Conservation (phyloP, 2,329 filamentous ascomycete species). For the Fusarium protoensiforme region DNA sequence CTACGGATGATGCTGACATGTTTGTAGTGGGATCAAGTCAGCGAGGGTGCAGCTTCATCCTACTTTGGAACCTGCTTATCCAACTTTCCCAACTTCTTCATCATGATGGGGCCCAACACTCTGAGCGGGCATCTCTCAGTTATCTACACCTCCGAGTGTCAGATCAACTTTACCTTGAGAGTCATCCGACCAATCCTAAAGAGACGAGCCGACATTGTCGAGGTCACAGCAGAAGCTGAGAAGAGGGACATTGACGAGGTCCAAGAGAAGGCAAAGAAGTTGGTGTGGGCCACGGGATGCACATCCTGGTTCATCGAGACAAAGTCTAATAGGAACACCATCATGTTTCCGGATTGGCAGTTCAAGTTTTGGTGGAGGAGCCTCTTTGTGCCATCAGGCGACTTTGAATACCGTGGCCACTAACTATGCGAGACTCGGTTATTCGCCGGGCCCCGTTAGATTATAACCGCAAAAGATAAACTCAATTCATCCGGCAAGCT, state of each 20-base stretch:
- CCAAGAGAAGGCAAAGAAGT: constrained; percentile 52
- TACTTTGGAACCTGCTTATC: constrained; percentile 62
- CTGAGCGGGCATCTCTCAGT: constrained; percentile 61
- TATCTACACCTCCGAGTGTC: constrained; percentile 62
- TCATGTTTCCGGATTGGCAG: constrained; percentile 65
- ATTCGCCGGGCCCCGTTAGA: no score
- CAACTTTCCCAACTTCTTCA: constrained; percentile 57
- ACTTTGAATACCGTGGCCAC: constrained; percentile 49
- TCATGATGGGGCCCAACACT: constrained; percentile 47
- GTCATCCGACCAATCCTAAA: constrained; percentile 51
- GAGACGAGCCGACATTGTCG: constrained; percentile 41
- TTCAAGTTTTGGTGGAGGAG: constrained; percentile 60
- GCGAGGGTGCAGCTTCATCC: constrained; percentile 45
- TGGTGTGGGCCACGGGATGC: constrained; percentile 63
- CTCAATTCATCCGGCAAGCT: not conserved
- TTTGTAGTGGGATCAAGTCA: constrained; percentile 40
- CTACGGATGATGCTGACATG: constrained; percentile 32
- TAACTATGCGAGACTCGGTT: no score
- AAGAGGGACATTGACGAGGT: constrained; percentile 46
- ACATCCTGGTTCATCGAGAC: constrained; percentile 63
- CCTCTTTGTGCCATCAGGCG: constrained; percentile 53
- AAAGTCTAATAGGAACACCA: constrained; percentile 58
- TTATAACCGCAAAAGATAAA: no score
- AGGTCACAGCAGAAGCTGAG: constrained; percentile 46
- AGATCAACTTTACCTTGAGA: constrained; percentile 57